Conservation (phyloP, 768 basidiomycete species). For the Termitomyces bulborhizus region DNA sequence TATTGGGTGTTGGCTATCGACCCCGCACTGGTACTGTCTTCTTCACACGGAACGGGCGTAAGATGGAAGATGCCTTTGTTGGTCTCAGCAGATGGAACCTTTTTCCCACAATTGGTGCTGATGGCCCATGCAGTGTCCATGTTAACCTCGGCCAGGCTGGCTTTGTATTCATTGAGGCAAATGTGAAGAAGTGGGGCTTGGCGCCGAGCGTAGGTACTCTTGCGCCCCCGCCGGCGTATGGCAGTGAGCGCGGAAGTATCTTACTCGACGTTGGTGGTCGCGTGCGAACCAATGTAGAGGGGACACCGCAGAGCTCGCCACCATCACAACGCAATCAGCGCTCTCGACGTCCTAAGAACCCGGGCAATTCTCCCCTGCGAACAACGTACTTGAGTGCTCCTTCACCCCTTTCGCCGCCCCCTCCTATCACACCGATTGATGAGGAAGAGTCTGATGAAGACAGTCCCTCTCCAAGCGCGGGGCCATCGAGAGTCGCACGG, state of each 20-base stretch:
- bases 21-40: constrained; percentile 98
- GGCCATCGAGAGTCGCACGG: constrained; percentile 37
- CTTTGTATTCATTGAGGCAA: constrained; percentile 98
- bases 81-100: constrained; percentile 89
- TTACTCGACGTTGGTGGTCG: constrained; percentile 86
- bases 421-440: constrained; percentile 75
- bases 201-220: constrained; percentile 96
- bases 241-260: constrained; percentile 94
- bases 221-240: constrained; percentile 97
- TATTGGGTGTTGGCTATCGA: constrained; percentile 92
- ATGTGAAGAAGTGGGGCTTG: constrained; percentile 99
- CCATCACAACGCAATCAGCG: constrained; percentile 58
- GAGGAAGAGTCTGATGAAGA: constrained; percentile 48
- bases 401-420: constrained; percentile 42
- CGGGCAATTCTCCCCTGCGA: constrained; percentile 49
- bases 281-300: constrained; percentile 30
- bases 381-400: constrained; percentile 37
- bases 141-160: constrained; percentile 97
- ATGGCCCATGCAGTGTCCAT: constrained; percentile 94
- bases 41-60: constrained; percentile 96
- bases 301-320: constrained; percentile 37
- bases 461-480: constrained; percentile 24
- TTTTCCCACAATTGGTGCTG: constrained; percentile 95
- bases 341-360: constrained; percentile 43
- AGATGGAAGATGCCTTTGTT: constrained; percentile 92